Evolutionary conservation across 129 eudicot species (phyloP).

Genomic region (Scalesia atractyloides): DNA sequence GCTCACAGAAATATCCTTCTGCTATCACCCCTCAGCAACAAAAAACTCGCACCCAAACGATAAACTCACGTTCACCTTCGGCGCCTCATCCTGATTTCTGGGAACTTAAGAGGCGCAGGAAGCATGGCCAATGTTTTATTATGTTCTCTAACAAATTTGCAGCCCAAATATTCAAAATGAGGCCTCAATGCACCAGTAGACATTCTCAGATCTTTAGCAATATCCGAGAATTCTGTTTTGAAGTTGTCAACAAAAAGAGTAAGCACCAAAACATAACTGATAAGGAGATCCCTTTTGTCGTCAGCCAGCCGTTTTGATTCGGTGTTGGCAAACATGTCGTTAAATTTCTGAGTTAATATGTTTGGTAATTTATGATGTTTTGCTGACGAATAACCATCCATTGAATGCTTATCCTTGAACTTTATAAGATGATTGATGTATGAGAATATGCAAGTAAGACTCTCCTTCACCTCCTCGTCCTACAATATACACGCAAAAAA

Average conservation of each 20-base stretch:
- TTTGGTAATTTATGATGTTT: slow-evolving; percentile 64
- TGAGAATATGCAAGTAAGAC: slow-evolving; percentile 65
- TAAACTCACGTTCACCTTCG: slow-evolving; percentile 34
- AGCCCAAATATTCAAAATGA: slow-evolving; percentile 60
- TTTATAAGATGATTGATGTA: slow-evolving; percentile 78
- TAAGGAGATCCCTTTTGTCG: slow-evolving; percentile 59
- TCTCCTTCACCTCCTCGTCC: slow-evolving; percentile 56
- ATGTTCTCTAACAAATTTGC: slow-evolving; percentile 51
- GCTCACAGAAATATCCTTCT: background rate
- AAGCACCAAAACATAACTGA: slow-evolving; percentile 72
- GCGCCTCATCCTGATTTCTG: slow-evolving; percentile 44
- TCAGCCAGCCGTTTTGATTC: slow-evolving; percentile 54
- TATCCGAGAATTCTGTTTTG: slow-evolving; percentile 63
- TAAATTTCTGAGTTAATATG: slow-evolving; percentile 58
- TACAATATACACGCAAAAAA: slow-evolving; percentile 28
- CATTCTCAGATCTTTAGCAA: slow-evolving; percentile 76
- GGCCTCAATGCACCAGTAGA: slow-evolving; percentile 34
- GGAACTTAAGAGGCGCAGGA: slow-evolving; percentile 68
- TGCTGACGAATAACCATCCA: slow-evolving; percentile 56
- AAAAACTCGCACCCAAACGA: background rate
- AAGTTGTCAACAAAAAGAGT: slow-evolving; percentile 69
- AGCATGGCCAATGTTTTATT: slow-evolving; percentile 49
- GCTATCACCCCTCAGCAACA: slow-evolving; percentile 1
- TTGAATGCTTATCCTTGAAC: slow-evolving; percentile 62
- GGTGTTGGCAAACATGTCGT: slow-evolving; percentile 46